Conservation (phyloP, 768 basidiomycete species). For the Boletus subparvulus region DNA sequence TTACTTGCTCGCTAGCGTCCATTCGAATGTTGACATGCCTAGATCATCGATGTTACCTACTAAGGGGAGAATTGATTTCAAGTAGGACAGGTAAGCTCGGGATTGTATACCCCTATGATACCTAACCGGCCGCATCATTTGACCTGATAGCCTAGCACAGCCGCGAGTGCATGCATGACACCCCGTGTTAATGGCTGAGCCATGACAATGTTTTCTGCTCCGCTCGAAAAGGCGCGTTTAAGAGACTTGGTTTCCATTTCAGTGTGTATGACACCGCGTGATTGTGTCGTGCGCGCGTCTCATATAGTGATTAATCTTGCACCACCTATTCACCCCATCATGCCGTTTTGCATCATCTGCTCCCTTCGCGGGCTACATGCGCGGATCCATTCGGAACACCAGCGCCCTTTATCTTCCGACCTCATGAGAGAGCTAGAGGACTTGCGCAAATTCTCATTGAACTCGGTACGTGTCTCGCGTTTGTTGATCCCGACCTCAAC, state of each 20-base stretch:
- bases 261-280: slow-evolving; percentile 30
- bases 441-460: slow-evolving; percentile 14
- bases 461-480: slow-evolving; percentile 4
- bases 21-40: background rate
- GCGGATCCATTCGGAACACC: too few relatives aligned
- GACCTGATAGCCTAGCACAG: slow-evolving; percentile 12
- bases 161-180: background rate
- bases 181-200: background rate
- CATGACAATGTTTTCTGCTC: slow-evolving; percentile 15
- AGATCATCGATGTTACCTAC: background rate
- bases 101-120: too few relatives aligned
- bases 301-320: too few relatives aligned
- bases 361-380: too few relatives aligned
- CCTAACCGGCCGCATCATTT: slow-evolving; percentile 22
- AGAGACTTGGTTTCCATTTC: slow-evolving; percentile 7
- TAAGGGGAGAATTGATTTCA: too few relatives aligned
- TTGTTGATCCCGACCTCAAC: background rate
- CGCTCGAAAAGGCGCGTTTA: slow-evolving; percentile 21
- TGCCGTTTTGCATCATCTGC: too few relatives aligned
- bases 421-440: slow-evolving; percentile 6
- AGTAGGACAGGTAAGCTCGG: too few relatives aligned
- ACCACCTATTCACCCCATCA: too few relatives aligned
- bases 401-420: background rate
- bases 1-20: slow-evolving; percentile 38
- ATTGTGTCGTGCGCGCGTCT: too few relatives aligned